Evolutionary conservation across 371 early-diverging fungal genomes (phyloP), one percentile per base, ranked within the genome.

Genomic region (Mucor indicus): DNA sequence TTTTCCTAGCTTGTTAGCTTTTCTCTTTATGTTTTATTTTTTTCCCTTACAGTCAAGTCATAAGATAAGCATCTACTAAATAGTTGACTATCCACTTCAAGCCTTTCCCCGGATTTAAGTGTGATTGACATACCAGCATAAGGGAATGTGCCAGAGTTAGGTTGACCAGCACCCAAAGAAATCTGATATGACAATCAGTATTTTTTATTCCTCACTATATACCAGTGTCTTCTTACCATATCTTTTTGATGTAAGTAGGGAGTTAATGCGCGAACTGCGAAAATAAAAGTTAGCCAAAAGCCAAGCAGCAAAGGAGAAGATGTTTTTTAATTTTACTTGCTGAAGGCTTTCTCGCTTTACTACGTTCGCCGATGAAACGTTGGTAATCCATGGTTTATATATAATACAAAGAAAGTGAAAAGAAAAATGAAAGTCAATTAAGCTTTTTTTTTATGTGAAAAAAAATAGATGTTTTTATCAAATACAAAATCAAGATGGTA

Each of bases 71-170:
- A 56, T 6, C 74, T 64, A 13, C 44, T 55, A 25, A 80, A 72
- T 11, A 76, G 48, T 12, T 67, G 50, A 2, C 54, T 38, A 39
- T 76, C 79, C 11, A 85, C 48, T 17, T 62, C 48, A n/a, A 85
- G 53, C 13, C 50, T 63, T 36, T 80, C 83, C 20, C 89, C 91
- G 16, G 55, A 61, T 49, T 82, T 84, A 9, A 89, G 65, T 12
- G 70, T 79, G 21, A 89, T 57, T 13, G 59, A 55, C 56, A 90
- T 62, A 24, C 74, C 64, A 15, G 73, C 82, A 63, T 80, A 86
- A 7, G 92, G 92, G 44, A 90, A 90, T 3, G 87, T 80, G n/a
- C 53, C 56, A 4, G 83, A 74, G 52, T 91, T 81, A 16, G 91
- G 92, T 39, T 80, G 77, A 17, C 92, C 92, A 27, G 87, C 90